Percentiles rank a stretch among this genome's conserved stretches.
phyloP scores from a whole-genome alignment of 495 filamentous ascomycete genomes.

The Trichoderma asperelloides region DNA sequence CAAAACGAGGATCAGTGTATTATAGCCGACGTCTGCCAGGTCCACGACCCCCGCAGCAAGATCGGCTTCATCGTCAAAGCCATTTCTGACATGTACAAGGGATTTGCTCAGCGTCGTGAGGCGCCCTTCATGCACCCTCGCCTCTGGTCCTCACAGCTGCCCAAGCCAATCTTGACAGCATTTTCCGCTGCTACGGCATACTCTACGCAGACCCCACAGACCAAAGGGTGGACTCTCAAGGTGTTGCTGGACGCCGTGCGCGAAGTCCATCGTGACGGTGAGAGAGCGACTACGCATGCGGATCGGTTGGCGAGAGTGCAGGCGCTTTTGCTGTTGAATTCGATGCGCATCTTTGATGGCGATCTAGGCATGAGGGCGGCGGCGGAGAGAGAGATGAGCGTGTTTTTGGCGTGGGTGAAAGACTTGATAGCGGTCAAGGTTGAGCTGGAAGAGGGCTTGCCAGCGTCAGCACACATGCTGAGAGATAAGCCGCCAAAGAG shows the following conservation, averaged over 20 bases:
- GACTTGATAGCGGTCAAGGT: slow-evolving; percentile 5
- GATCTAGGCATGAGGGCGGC: slow-evolving; percentile 24
- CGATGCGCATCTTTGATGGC: slow-evolving; percentile 30
- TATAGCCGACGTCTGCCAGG: neutral
- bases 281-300: slow-evolving; percentile 14
- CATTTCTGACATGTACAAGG: neutral
- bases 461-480: neutral
- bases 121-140: slow-evolving; percentile 8
- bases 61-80: slow-evolving; percentile 6
- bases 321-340: slow-evolving; percentile 26
- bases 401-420: slow-evolving; percentile 3
- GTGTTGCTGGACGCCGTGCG: slow-evolving; percentile 19
- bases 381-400: slow-evolving; percentile 22
- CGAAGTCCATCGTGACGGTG: slow-evolving; percentile 16
- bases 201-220: slow-evolving; percentile 22
- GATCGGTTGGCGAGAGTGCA: slow-evolving; percentile 29
- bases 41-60: slow-evolving; percentile 7
- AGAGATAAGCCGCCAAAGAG: slow-evolving; percentile 16
- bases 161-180: slow-evolving; percentile 22
- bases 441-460: slow-evolving; percentile 8
- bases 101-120: neutral
- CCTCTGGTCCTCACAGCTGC: slow-evolving; percentile 24
- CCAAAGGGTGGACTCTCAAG: slow-evolving; percentile 21
- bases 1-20: neutral
- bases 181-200: slow-evolving; percentile 26